Percentiles rank a stretch among this genome's conserved stretches.
Conservation (phyloP, 2,329 filamentous ascomycete species). For the Neonectria hederae region DNA sequence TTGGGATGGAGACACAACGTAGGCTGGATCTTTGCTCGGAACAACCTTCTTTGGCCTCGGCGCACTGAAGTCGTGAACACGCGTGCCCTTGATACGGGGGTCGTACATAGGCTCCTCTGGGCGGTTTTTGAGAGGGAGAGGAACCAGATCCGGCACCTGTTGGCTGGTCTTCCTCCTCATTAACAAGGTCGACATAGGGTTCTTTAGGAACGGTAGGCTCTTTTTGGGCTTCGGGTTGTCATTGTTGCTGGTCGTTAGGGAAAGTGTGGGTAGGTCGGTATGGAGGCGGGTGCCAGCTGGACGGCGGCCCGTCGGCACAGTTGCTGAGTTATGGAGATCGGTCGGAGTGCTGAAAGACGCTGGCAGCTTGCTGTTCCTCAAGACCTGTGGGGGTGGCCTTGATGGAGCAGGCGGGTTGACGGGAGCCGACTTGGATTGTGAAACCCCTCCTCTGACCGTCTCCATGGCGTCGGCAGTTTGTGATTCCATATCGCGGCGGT, state of each 20-base stretch:
- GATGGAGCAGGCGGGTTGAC: conserved; percentile 45
- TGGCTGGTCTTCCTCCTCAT: conserved; percentile 66
- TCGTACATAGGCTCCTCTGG: conserved; percentile 63
- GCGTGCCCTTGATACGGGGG: conserved; percentile 70
- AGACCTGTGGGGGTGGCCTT: conserved; percentile 35
- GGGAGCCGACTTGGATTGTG: conserved; percentile 31
- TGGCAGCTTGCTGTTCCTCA: conserved; percentile 46
- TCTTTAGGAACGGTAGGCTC: conserved; percentile 66
- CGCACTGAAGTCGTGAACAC: conserved; percentile 73
- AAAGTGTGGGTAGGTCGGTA: conserved; percentile 48
- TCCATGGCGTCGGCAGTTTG: conserved; percentile 36
- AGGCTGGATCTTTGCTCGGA: conserved; percentile 27
- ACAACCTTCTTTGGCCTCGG: conserved; percentile 57
- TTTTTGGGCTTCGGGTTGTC: conserved; percentile 62
- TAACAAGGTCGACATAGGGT: conserved; percentile 67
- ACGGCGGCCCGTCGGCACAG: conserved; percentile 51
- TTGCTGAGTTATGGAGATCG: conserved; percentile 53
- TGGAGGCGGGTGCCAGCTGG: conserved; percentile 53
- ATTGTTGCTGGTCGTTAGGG: conserved; percentile 43
- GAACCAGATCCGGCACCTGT: conserved; percentile 54
- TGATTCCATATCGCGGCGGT: conserved; percentile 51
- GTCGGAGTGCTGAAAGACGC: conserved; percentile 59
- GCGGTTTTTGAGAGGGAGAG: conserved; percentile 52
- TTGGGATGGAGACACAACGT: conserved; percentile 25
- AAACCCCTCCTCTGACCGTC: conserved; percentile 28